These are phyloP conservation scores for Leccinum brunneo-olivaceum DNA, from an alignment of 1,284 basidiomycete species.

Conservation along the genomic window DNA sequence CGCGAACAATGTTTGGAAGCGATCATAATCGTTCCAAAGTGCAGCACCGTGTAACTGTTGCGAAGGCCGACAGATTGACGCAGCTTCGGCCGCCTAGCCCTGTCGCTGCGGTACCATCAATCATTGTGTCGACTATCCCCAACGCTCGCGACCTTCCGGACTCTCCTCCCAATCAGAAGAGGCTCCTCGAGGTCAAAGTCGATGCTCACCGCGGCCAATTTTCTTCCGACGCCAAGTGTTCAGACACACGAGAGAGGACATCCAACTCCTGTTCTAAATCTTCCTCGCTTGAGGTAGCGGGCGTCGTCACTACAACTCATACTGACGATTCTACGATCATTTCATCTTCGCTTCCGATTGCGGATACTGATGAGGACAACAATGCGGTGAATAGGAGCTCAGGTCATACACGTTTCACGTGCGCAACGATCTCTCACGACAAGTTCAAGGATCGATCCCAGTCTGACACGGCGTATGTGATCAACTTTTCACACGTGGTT, in stretches of 20 bases:
- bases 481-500: neutral
- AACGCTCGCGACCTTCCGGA: neutral
- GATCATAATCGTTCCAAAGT: neutral
- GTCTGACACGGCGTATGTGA: constrained; percentile 10
- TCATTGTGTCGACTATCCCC: constrained; percentile 4
- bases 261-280: neutral
- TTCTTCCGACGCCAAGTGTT: neutral
- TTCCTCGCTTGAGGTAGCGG: neutral
- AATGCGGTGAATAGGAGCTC: neutral
- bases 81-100: neutral
- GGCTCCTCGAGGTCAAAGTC: neutral
- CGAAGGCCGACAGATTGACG: neutral
- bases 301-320: neutral
- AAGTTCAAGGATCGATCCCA: neutral
- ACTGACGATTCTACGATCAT: neutral
- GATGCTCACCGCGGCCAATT: neutral
- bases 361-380: neutral
- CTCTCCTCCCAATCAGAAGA: neutral
- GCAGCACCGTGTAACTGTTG: neutral
- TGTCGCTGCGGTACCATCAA: neutral
- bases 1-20: neutral
- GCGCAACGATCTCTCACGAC: neutral
- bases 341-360: constrained; percentile 1
- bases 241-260: neutral
- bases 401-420: neutral